phyloP scores from a whole-genome alignment of 1,139 yeast species.

The Kluyveromyces sp. region DNA sequence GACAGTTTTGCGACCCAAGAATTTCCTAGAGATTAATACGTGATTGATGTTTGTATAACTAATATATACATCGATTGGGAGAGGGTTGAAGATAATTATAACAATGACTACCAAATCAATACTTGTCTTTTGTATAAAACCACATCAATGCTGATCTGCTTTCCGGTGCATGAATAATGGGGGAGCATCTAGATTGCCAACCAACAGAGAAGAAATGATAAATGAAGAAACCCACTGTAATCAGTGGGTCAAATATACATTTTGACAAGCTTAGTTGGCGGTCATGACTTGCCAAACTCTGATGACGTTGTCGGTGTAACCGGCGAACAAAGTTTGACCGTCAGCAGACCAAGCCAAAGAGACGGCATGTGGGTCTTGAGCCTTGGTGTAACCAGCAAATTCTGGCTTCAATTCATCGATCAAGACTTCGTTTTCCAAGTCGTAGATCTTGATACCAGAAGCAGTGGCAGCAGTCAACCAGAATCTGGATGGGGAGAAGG shows the following conservation, averaged over 20 bases:
- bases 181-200: not conserved
- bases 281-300: conserved; percentile 99
- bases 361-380: conserved; percentile 97
- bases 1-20: too few relatives aligned
- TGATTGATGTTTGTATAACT: not conserved
- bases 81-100: not conserved
- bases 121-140: not conserved
- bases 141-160: not conserved
- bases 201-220: not conserved
- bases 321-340: conserved; percentile 99
- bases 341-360: conserved; percentile 99
- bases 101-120: conserved; percentile 9
- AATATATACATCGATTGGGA: not conserved
- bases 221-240: not conserved
- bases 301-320: conserved; percentile 99
- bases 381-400: conserved; percentile 81
- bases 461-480: conserved; percentile 99
- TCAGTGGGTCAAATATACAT: not conserved
- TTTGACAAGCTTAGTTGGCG: conserved; percentile 42
- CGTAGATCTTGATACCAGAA: conserved; percentile 96
- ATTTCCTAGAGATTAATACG: not conserved
- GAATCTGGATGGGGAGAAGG: conserved; percentile 99
- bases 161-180: not conserved
- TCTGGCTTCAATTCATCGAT: conserved; percentile 99
- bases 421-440: conserved; percentile 91